These are phyloP conservation scores for Fusarium acutatum DNA, from an alignment of 2,329 filamentous ascomycete species.

Conservation along the genomic window DNA sequence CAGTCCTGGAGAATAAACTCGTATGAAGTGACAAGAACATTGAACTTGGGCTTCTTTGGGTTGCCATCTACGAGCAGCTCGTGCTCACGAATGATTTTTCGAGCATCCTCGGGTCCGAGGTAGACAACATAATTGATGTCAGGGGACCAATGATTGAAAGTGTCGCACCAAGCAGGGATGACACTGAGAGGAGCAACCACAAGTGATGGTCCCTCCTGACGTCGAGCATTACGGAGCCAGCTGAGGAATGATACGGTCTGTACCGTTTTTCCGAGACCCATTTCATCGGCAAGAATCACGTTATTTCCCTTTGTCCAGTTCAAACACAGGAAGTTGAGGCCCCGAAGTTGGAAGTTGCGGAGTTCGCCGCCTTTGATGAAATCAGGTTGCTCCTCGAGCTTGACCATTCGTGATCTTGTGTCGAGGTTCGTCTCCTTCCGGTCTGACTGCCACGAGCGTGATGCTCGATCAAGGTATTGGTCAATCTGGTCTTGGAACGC, in stretches of 20 bases:
- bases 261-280: slow-evolving; percentile 98
- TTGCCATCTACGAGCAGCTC: slow-evolving; percentile 90
- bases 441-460: slow-evolving; percentile 83
- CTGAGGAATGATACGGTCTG: slow-evolving; percentile 97
- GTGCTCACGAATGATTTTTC: slow-evolving; percentile 87
- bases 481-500: slow-evolving; percentile 91
- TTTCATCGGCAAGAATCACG: slow-evolving; percentile 97
- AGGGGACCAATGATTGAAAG: slow-evolving; percentile 94
- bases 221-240: slow-evolving; percentile 90
- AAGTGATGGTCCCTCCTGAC: slow-evolving; percentile 92
- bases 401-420: slow-evolving; percentile 78
- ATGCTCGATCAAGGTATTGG: slow-evolving; percentile 84
- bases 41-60: slow-evolving; percentile 90
- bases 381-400: slow-evolving; percentile 80
- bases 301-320: slow-evolving; percentile 96
- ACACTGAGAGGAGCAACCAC: slow-evolving; percentile 98
- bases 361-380: slow-evolving; percentile 88
- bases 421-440: slow-evolving; percentile 77
- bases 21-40: slow-evolving; percentile 96
- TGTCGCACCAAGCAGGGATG: slow-evolving; percentile 98
- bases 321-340: slow-evolving; percentile 93
- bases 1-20: slow-evolving; percentile 93
- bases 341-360: slow-evolving; percentile 91
- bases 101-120: slow-evolving; percentile 86
- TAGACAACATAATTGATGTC: slow-evolving; percentile 98